Evolutionary conservation across 78 protist species (phyloP).

Genomic region (Dictyostelium discoideum): DNA sequence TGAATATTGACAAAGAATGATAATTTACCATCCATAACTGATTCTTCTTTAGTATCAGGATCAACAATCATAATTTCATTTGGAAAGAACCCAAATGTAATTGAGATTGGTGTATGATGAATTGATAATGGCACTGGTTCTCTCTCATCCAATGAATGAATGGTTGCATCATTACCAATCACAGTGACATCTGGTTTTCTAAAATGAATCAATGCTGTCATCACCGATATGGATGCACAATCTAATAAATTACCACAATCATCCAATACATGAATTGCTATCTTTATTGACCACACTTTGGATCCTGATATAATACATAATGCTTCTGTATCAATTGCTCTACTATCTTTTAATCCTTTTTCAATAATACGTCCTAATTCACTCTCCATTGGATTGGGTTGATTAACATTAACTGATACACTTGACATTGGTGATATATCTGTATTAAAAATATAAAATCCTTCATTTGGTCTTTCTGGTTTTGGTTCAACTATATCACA

Average conservation of each 20-base stretch:
- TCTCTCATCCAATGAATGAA: constrained; percentile 84
- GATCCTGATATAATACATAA: constrained; percentile 87
- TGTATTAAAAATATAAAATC: constrained; percentile 83
- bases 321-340: constrained; percentile 91
- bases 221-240: constrained; percentile 75
- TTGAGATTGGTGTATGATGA: constrained; percentile 89
- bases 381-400: constrained; percentile 23
- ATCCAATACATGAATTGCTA: constrained; percentile 78
- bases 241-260: constrained; percentile 90
- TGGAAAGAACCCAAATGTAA: constrained; percentile 88
- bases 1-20: constrained; percentile 87
- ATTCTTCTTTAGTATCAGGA: constrained; percentile 83
- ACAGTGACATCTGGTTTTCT: constrained; percentile 88
- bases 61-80: constrained; percentile 75
- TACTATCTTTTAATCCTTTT: constrained; percentile 78
- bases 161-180: constrained; percentile 77
- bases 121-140: constrained; percentile 92
- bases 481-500: constrained; percentile 89
- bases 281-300: constrained; percentile 70
- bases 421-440: constrained; percentile 85
- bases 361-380: constrained; percentile 88
- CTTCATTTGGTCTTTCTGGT: constrained; percentile 91
- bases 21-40: constrained; percentile 76
- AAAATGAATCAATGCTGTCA: constrained; percentile 88
- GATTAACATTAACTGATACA: constrained; percentile 19